phyloP scores from a whole-genome alignment of 257 asterid species.

The Solanum pinnatisectum region DNA sequence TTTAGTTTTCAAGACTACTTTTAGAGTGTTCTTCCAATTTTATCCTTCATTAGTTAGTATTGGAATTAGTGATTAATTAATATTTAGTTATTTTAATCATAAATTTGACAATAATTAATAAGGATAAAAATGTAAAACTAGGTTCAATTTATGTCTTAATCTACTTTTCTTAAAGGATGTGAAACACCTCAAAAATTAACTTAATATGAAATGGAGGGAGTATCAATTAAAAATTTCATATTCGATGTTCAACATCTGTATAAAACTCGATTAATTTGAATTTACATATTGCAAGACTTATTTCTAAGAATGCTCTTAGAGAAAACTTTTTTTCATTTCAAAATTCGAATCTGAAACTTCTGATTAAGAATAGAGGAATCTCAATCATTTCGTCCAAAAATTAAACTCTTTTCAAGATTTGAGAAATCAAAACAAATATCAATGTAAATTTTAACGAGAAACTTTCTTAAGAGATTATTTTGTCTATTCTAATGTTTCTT shows the following conservation, averaged over 20 bases:
- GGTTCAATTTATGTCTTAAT: too few species aligned
- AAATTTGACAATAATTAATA: too few species aligned
- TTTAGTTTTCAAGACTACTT: too few species aligned
- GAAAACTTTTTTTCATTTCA: background rate
- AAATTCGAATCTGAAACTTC: background rate
- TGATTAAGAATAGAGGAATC: background rate
- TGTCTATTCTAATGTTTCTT: conserved; percentile 48
- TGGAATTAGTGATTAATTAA: too few species aligned
- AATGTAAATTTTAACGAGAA: conserved; percentile 13
- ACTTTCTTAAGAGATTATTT: conserved; percentile 17
- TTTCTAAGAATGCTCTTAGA: background rate
- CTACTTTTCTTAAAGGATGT: too few species aligned
- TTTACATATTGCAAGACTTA: rapidly evolving
- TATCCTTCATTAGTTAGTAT: too few species aligned
- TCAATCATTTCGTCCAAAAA: background rate
- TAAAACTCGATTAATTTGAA: background rate
- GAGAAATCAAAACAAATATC: conserved; percentile 15
- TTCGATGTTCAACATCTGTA: rapidly evolving
- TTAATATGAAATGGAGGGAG: too few species aligned
- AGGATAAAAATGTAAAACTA: too few species aligned
- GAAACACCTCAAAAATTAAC: too few species aligned
- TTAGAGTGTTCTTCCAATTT: too few species aligned
- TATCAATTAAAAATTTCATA: background rate
- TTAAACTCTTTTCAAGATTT: background rate
- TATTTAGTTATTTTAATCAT: too few species aligned